Base-by-base conservation (phyloP, 305 asterid genomes). In the Fraxinus baroniana region DNA sequence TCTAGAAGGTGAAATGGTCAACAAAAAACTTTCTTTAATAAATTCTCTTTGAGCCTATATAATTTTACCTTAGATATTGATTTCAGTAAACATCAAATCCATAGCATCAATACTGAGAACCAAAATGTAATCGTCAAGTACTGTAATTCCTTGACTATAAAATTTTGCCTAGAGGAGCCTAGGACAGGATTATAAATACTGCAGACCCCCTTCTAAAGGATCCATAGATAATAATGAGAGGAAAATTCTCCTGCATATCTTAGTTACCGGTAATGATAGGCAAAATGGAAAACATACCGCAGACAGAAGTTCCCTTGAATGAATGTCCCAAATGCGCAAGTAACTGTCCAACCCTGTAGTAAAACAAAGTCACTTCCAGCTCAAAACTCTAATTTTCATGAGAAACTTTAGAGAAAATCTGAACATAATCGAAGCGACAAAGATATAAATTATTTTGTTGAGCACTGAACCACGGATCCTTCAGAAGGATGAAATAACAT, bases 301-400 rank as follows among this genome's bases (percentile, higher is more conserved):
- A 73, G 99, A 93, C 66, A 95, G 91, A 85, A 94, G 97, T 85
- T 94, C 93, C 22, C 97, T 87, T 28, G 98, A 87, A 22, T 94
- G 74, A 30, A 89, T 83, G 87, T 94, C 95, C 99, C 98, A 95
- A 80, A 95, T 85, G 81, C 98, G 95, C 89, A 95, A 85, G 88
- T 94, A 95, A 86, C 97, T 85, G 87, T 95, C 99, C 73, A 95
- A 93, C 81, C 98, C 99, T 95, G 80, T 81, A 86, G 81, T 80
- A 74, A 76, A 81, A 32, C 46, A 77, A 87, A 81, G 60, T 75
- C 57, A 9, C 13, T 33, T 64, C 62, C 13, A 81, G 52, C 60
- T 87, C 82, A 89, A 81, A 33, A 75, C 18, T 35, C 36, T 75
- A 33, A 77, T 22, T 80, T 35, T 75, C 24, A 28, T 3, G 78